Conservation (phyloP, 202 grass and related monocot species). For the Carex arenaria region DNA sequence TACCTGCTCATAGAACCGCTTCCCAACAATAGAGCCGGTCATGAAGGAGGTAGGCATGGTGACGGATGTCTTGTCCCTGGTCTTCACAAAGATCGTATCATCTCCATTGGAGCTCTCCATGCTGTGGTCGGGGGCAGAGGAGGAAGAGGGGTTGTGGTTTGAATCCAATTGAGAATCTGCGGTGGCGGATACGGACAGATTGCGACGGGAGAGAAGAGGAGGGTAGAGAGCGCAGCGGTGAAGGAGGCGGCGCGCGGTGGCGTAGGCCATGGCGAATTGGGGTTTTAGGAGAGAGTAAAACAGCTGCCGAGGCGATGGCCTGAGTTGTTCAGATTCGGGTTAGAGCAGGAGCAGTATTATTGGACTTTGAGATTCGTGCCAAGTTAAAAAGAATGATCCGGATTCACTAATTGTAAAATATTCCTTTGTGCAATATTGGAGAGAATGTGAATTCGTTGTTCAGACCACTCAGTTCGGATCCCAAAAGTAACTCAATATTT, state of each 20-base stretch:
- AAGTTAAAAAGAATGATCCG: too few species aligned
- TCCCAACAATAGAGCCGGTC: constrained; percentile 76
- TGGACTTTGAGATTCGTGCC: too few species aligned
- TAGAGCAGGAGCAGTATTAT: too few species aligned
- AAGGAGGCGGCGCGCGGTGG: constrained; percentile 32
- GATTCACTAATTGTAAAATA: too few species aligned
- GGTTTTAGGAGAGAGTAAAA: neutral
- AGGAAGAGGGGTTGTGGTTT: constrained; percentile 15
- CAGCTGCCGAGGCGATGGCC: neutral
- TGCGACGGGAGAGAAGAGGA: constrained; percentile 27
- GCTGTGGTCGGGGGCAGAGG: neutral
- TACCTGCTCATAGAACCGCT: constrained; percentile 69
- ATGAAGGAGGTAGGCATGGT: constrained; percentile 85
- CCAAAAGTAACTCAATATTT: too few species aligned
- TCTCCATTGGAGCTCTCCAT: constrained; percentile 7
- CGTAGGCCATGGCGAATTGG: constrained; percentile 33
- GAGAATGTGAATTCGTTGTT: neutral
- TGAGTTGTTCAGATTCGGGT: neutral
- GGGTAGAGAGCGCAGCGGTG: constrained; percentile 29
- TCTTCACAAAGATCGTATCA: constrained; percentile 56
- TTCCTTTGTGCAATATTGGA: too few species aligned
- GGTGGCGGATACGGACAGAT: neutral
- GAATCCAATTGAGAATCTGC: neutral
- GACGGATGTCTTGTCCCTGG: constrained; percentile 78
- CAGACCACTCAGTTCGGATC: neutral